These are phyloP conservation scores for Fusarium sp. DNA, from an alignment of 2,329 filamentous ascomycete species.

Conservation along the genomic window DNA sequence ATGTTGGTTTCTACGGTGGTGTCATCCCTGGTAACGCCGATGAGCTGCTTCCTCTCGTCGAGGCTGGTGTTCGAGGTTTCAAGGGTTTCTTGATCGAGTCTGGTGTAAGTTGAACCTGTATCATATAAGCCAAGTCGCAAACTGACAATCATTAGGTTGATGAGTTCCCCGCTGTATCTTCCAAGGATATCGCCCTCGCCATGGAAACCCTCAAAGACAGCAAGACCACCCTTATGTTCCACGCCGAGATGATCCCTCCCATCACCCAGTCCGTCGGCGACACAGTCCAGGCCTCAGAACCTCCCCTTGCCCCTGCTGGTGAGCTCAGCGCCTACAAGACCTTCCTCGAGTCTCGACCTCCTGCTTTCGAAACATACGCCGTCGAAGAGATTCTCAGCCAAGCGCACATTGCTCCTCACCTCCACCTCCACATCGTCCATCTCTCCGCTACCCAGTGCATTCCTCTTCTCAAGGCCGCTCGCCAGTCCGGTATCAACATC, in stretches of 20 bases:
- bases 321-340: conserved; percentile 84
- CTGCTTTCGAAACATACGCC: conserved; percentile 90
- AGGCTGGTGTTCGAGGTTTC: conserved; percentile 91
- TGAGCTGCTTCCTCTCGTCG: conserved; percentile 82
- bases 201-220: conserved; percentile 84
- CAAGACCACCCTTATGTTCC: conserved; percentile 96
- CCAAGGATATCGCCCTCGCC: conserved; percentile 80
- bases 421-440: conserved; percentile 94
- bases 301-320: conserved; percentile 77
- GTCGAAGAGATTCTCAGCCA: conserved; percentile 87
- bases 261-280: conserved; percentile 83
- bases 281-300: conserved; percentile 74
- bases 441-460: conserved; percentile 91
- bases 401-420: conserved; percentile 80
- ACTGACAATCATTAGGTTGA: conserved; percentile 72
- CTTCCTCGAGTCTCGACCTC: conserved; percentile 90
- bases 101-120: conserved; percentile 72
- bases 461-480: conserved; percentile 80
- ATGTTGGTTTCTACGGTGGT: conserved; percentile 98
- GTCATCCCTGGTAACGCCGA: conserved; percentile 89
- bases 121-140: background rate
- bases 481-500: conserved; percentile 80
- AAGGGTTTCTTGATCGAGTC: conserved; percentile 98
- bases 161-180: conserved; percentile 92
- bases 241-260: conserved; percentile 97